Evolutionary conservation across 2,329 filamentous ascomycete species (phyloP).

Genomic region (Alternaria angustiovoidea): DNA sequence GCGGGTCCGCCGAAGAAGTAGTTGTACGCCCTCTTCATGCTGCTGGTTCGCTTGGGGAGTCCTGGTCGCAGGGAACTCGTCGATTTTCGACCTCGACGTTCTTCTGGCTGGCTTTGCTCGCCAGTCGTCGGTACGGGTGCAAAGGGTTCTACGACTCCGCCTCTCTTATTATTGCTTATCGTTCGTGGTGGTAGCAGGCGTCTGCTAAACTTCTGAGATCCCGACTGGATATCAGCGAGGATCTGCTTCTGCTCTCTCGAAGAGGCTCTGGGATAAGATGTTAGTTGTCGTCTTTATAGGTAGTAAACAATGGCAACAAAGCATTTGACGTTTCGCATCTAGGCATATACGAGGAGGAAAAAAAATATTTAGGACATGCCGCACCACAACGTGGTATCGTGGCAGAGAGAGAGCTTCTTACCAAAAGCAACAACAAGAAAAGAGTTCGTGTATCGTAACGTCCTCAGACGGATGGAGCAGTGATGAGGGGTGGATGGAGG

Average conservation of each 20-base stretch:
- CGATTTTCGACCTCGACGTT: conserved; percentile 46
- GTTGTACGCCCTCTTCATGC: conserved; percentile 52
- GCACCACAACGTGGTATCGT: background rate
- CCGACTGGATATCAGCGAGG: conserved; percentile 50
- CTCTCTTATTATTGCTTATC: conserved; percentile 33
- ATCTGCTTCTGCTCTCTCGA: conserved; percentile 51
- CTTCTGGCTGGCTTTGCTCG: conserved; percentile 35
- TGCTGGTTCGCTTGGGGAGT: conserved; percentile 49
- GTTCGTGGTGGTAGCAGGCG: conserved; percentile 35
- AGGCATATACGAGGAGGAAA: conserved; percentile 1
- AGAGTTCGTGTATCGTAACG: conserved; percentile 1
- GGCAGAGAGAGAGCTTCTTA: conserved; percentile 13
- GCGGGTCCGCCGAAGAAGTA: conserved; percentile 48
- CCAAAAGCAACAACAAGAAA: conserved; percentile 16
- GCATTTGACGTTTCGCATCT: background rate
- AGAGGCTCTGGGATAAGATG: conserved; percentile 34
- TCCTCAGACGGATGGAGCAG: conserved; percentile 6
- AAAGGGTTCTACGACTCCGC: conserved; percentile 36
- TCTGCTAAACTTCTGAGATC: conserved; percentile 47
- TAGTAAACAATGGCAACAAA: conserved; percentile 14
- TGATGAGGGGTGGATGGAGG: conserved; percentile 13
- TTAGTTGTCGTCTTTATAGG: conserved; percentile 17
- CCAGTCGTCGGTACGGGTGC: conserved; percentile 41
- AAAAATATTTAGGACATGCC: conserved; percentile 10
- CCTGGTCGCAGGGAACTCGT: conserved; percentile 41